A percentile compares a stretch with the other conserved stretches of the same genome.
phyloP scores from a whole-genome alignment of 495 filamentous ascomycete species.

The Beverwykella pulmonaria region DNA sequence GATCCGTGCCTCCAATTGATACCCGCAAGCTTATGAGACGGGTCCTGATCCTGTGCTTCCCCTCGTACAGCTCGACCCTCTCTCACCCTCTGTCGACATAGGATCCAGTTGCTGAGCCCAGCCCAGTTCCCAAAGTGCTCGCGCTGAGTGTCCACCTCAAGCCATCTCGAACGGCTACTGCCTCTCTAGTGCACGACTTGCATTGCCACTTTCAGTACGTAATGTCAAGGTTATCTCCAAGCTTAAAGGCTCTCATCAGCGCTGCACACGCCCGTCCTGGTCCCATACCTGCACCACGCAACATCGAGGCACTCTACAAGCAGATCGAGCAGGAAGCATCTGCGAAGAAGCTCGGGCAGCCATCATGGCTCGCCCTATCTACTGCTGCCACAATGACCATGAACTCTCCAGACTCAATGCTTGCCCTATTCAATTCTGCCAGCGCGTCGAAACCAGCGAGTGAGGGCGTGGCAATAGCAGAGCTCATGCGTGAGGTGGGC shows the following conservation, averaged over 20 bases:
- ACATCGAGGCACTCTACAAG: slow-evolving; percentile 63
- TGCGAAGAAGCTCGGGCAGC: slow-evolving; percentile 56
- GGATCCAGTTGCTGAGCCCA: no score
- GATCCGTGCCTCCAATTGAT: background rate
- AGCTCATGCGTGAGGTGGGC: slow-evolving; percentile 76
- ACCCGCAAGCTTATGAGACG: no score
- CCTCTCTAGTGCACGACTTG: no score
- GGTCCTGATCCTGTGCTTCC: no score
- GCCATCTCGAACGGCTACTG: no score
- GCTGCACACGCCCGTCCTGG: slow-evolving; percentile 65
- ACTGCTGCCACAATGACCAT: slow-evolving; percentile 74
- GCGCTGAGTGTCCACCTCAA: no score
- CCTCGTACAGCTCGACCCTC: no score
- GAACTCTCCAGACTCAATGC: slow-evolving; percentile 70
- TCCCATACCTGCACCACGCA: slow-evolving; percentile 62
- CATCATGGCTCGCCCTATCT: slow-evolving; percentile 69
- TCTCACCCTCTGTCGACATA: no score
- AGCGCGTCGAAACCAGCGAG: slow-evolving; percentile 35
- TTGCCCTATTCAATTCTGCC: slow-evolving; percentile 58
- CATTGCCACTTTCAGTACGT: background rate
- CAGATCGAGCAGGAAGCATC: slow-evolving; percentile 54
- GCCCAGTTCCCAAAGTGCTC: no score
- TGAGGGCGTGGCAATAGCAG: slow-evolving; percentile 59
- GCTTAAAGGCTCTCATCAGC: slow-evolving; percentile 73
- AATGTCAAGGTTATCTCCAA: slow-evolving; percentile 70